Conservation (phyloP, 192 early-diverging fungal species). For the Coemansia sp. region DNA sequence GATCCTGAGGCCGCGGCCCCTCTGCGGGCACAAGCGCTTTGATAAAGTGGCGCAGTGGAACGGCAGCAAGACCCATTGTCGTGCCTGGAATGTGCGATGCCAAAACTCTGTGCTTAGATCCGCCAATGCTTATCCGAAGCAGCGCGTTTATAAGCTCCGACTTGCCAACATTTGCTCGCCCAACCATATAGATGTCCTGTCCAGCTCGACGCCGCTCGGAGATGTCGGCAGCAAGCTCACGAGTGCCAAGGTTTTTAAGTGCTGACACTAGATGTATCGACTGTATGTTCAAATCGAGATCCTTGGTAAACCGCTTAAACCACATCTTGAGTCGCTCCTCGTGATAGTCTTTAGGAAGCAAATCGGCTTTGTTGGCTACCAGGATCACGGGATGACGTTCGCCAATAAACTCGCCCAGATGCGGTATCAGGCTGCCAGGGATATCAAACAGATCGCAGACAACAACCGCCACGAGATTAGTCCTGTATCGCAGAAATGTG, state of each 20-base stretch:
- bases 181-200: slow-evolving; percentile 71
- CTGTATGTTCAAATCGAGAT: slow-evolving; percentile 46
- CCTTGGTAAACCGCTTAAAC: slow-evolving; percentile 55
- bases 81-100: slow-evolving; percentile 72
- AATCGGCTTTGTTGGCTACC: slow-evolving; percentile 73
- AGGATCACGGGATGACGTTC: slow-evolving; percentile 60
- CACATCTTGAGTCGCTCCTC: slow-evolving; percentile 59
- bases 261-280: slow-evolving; percentile 63
- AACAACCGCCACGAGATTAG: slow-evolving; percentile 59
- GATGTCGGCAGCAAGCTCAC: slow-evolving; percentile 57
- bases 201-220: slow-evolving; percentile 35
- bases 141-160: slow-evolving; percentile 72
- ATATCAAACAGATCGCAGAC: slow-evolving; percentile 73
- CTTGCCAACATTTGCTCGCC: slow-evolving; percentile 78
- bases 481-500: slow-evolving; percentile 59
- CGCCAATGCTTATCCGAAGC: slow-evolving; percentile 58
- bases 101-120: slow-evolving; percentile 58
- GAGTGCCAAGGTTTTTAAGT: slow-evolving; percentile 60
- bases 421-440: slow-evolving; percentile 62
- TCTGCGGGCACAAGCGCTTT: slow-evolving; percentile 45
- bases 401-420: slow-evolving; percentile 60
- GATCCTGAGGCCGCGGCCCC: slow-evolving; percentile 38
- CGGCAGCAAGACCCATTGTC: slow-evolving; percentile 65
- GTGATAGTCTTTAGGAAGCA: slow-evolving; percentile 64
- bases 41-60: slow-evolving; percentile 62